Conservation (phyloP, 306 rosid species). For the Quercus alba region DNA sequence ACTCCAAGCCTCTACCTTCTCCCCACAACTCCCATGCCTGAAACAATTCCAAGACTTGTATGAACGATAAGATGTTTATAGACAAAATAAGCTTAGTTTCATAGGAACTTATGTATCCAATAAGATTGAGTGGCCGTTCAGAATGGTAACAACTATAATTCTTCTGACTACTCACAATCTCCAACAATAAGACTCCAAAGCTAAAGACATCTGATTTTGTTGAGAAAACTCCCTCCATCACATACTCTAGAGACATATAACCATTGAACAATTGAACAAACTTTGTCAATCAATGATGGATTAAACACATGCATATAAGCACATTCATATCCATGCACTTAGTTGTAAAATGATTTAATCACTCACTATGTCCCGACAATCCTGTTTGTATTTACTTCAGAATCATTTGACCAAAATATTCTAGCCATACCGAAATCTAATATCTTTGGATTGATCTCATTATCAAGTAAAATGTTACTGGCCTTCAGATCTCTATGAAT, state of each 20-base stretch:
- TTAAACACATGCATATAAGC: background rate
- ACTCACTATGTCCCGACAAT: slow-evolving; percentile 8
- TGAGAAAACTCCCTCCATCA: background rate
- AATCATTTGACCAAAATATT: background rate
- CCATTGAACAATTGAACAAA: background rate
- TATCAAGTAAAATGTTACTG: too few species aligned
- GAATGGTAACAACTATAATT: background rate
- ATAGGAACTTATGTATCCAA: slow-evolving; percentile 28
- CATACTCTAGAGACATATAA: slow-evolving; percentile 14
- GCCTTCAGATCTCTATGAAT: too few species aligned
- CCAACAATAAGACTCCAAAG: slow-evolving; percentile 15
- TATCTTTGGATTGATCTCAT: background rate
- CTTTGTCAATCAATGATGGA: background rate
- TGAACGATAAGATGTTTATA: too few species aligned
- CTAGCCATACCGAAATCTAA: background rate
- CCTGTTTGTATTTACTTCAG: background rate
- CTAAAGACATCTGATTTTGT: slow-evolving; percentile 23
- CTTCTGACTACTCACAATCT: slow-evolving; percentile 23
- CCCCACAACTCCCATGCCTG: slow-evolving; percentile 33
- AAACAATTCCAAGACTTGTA: background rate
- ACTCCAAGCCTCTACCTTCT: slow-evolving; percentile 22
- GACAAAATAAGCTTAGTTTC: too few species aligned
- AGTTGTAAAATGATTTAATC: background rate
- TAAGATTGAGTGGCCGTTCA: slow-evolving; percentile 10
- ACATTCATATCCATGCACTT: background rate